Evolutionary conservation across 352 stramenopile genomes (phyloP).

Genomic region (Blastocystis sp.): DNA sequence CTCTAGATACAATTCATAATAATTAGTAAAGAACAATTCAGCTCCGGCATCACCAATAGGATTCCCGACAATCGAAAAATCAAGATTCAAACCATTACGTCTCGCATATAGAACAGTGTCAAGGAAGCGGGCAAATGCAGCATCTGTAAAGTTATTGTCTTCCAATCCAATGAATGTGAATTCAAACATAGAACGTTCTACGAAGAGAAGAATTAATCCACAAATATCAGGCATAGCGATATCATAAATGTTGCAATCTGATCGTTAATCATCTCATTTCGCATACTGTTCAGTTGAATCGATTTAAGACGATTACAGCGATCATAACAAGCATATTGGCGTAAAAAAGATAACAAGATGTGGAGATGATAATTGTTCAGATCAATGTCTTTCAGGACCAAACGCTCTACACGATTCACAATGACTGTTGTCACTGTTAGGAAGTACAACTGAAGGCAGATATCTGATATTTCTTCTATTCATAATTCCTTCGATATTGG

Average conservation of each 20-base stretch:
- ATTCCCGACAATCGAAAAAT: not conserved
- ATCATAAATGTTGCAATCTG: constrained; percentile 36
- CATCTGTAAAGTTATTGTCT: not conserved
- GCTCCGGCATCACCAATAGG: constrained; percentile 11
- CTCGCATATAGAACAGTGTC: not conserved
- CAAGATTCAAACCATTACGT: not conserved
- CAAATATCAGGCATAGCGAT: not conserved
- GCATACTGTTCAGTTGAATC: not conserved
- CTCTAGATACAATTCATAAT: not conserved
- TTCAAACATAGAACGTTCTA: not conserved
- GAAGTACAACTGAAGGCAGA: constrained; percentile 44
- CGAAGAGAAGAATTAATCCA: not conserved
- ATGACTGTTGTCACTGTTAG: not conserved
- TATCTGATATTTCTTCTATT: not conserved
- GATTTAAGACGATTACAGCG: not conserved
- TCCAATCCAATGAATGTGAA: constrained; percentile 8
- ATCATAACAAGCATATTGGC: not conserved
- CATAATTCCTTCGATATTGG: not conserved
- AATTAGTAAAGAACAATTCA: not conserved
- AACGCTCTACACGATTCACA: not conserved
- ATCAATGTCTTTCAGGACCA: constrained; percentile 4
- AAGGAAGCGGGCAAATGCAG: not conserved
- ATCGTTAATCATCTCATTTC: not conserved
- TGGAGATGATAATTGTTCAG: not conserved
- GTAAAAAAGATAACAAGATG: not conserved